Base-by-base conservation (phyloP, 2,329 filamentous ascomycete species). In the Nannizziopsis arthrosporioides region DNA sequence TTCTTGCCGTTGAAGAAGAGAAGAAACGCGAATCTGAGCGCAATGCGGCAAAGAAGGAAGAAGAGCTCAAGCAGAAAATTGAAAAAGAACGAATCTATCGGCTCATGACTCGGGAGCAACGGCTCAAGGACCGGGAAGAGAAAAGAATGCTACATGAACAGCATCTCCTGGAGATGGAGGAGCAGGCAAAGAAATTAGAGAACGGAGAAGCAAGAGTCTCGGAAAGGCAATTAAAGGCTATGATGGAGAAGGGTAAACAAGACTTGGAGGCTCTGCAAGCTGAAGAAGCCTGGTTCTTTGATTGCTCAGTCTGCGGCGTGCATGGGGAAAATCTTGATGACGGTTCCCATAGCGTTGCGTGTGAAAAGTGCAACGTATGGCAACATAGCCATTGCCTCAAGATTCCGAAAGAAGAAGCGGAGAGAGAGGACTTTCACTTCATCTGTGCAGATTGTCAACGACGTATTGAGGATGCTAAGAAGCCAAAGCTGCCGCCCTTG, bases 321-420 rank as follows among this genome's bases (percentile, higher is more conserved):
- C 82, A 94, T 63, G 92, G 92, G 17, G 83, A 93, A 57, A 85
- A 95, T 51, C 61, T 80, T 52, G 92, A 98, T 58, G 92, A 96
- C 62, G 92, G 92, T 32, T 83, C 86, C 6, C 89, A 94, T 62
- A 94, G 88, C 62, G 81, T 98, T 54, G 85, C 89, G 22, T 98
- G 92, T 67, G 92, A 98, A 61, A 81, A 75, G 56, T 98, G 92
- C 71, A 93, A 83, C 61, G 82, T 94, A 42, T 98, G 92, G 92
- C 90, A 96, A 63, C 92, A 98, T 62, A 94, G 88, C 72, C 86
- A 84, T 58, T 98, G 92, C 61, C 77, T 94, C 51, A 83, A 82
- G 36, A 84, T 96, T 54, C 76, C 77, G 40, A 78, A 93, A 57
- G 70, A 76, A 51, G 84, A 89, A 53, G 89, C 88, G 0, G 90